phyloP scores from a whole-genome alignment of 1,139 yeast species.

The Taphrina deformans region DNA sequence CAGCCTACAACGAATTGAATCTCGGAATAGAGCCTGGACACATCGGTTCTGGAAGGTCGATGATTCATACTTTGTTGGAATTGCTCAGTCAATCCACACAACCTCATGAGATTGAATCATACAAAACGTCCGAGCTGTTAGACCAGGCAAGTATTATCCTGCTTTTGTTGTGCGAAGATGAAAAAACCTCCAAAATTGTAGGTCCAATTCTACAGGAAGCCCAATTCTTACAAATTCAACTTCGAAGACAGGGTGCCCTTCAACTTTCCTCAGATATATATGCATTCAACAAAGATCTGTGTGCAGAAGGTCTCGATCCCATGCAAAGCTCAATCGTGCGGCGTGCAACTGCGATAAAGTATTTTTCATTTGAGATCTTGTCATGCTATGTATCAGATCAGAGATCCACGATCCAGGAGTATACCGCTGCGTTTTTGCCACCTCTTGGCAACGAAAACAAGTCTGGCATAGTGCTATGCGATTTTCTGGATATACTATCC shows the following conservation, averaged over 20 bases:
- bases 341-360: not conserved
- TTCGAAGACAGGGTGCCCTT: not conserved
- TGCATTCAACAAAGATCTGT: not conserved
- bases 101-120: not conserved
- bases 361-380: not conserved
- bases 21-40: slow-evolving; percentile 14
- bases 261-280: not conserved
- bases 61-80: slow-evolving; percentile 5
- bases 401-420: not conserved
- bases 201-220: not conserved
- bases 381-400: not conserved
- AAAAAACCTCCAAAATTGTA: not conserved
- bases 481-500: not conserved
- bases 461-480: slow-evolving; percentile 1
- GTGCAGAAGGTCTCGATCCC: not conserved
- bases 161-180: not conserved
- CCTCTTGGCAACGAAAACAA: not conserved
- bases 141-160: slow-evolving; percentile 2
- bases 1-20: not conserved
- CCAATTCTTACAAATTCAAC: not conserved
- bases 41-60: slow-evolving; percentile 24
- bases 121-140: not conserved
- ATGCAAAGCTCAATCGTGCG: not conserved
- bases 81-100: not conserved
- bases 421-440: not conserved